Base-by-base conservation (phyloP, 768 basidiomycete genomes). In the Favolaschia claudopus region DNA sequence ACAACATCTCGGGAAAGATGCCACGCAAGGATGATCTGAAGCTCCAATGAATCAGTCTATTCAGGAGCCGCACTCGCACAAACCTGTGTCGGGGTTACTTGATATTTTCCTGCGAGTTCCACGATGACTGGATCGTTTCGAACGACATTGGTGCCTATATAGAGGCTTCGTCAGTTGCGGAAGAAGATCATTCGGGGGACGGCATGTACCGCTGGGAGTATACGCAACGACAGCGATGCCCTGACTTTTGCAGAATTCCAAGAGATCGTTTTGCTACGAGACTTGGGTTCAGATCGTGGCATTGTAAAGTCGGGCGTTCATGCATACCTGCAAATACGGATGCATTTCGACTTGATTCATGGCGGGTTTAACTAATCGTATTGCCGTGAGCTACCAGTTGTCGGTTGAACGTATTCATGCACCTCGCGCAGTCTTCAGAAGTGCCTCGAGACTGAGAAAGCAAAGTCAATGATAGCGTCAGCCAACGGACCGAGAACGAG, bases 221-320 rank as follows among this genome's bases (percentile, higher is more conserved):
- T 77, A 76, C 15, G 74, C 74, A 5, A 69, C 74, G 20, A 77
- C 60, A 7, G 65, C 58, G 45, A 76, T 76, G 14, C 70, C 67
- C 43, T 76, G 70, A 19, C 64, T 57, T 19, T 63, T 60, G 33
- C 71, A 72, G 58, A 71, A 74, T 24, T 31, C 62, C 7, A 68
- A 40, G 7, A 77, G 63, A 4, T 74, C 72, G 34, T 65, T 61
- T 54, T 76, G 72, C 2, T n/a, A 69, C 69, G 1, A 72, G 69
- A 34, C 60, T 60, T 4, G 63, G 63, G 42, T 64, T 58, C 63
- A 48, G 31, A 67, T 75, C 66, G 80, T 81, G 52, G 73, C 54
- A n/a, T n/a, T n/a, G n/a, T n/a, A n/a, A n/a, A n/a, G n/a, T n/a
- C n/a, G n/a, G n/a, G n/a, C n/a, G n/a, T n/a, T n/a, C n/a, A n/a